Base-by-base conservation (phyloP, 164 flowering plant genomes). In the Macadamia integrifolia region DNA sequence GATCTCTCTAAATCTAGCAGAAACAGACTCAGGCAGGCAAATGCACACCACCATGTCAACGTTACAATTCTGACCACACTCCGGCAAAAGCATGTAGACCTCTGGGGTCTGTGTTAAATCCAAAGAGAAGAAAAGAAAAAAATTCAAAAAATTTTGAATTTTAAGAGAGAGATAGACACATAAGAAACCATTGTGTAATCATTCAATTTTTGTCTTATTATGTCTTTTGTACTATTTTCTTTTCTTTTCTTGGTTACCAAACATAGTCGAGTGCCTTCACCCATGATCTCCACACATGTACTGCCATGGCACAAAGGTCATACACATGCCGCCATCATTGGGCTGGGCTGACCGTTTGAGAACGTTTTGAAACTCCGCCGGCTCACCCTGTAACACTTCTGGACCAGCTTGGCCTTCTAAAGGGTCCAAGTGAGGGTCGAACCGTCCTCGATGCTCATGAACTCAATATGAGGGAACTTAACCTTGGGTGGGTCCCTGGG, bases 251-350 rank as follows among this genome's bases (percentile, higher is more conserved):
- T 23, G 23, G 23, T 23, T 23, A 23, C 23, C 23, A 23, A 23
- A 23, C 23, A 23, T 23, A 23, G 23, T 23, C 23, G 23, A 93
- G 83, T 0, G 96, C 88, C 61, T 79, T 88, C 15, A 88, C 94
- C 94, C 93, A 88, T 42, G 90, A 85, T 57, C 85, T 83, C 98
- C 98, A 91, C 1, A 91, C 70, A 66, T 88, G 96, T n/a, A 96
- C 97, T 0, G 92, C 89, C 82, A 87, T 72, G 3, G 94, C 88
- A 52, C 98, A 60, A 93, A 92, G 1, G 80, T 77, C 8, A 85
- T 84, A 77, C 85, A 80, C 0, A 76, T 13, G 3, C 70, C 46
- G 9, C 50, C 66, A 1, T 76, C 76, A 2, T 67, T 66, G 0
- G 68, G 52, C 40, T 80, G 82, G 11, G 84, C 95, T 23, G 69